Conservation (phyloP, 2,329 filamentous ascomycete genomes). For the Hypoxylon sp. region DNA sequence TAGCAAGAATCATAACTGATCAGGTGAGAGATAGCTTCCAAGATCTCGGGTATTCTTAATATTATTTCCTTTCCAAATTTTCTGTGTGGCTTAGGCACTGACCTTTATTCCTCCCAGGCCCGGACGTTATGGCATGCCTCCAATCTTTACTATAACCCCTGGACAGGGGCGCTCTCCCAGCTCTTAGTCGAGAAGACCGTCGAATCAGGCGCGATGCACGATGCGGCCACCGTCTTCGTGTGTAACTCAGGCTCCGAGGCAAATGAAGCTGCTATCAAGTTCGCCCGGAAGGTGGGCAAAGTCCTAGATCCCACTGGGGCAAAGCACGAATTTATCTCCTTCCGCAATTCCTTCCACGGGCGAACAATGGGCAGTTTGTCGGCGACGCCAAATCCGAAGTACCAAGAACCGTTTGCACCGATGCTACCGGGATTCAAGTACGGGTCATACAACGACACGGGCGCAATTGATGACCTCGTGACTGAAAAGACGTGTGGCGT, state of each 20-base stretch:
- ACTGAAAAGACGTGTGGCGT: constrained; percentile 91
- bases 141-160: constrained; percentile 96
- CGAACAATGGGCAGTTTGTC: constrained; percentile 94
- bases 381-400: constrained; percentile 98
- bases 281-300: constrained; percentile 90
- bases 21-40: constrained; percentile 61
- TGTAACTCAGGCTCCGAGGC: constrained; percentile 97
- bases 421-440: constrained; percentile 95
- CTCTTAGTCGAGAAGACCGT: constrained; percentile 82
- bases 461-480: constrained; percentile 74
- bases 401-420: constrained; percentile 91
- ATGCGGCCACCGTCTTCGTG: constrained; percentile 82
- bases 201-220: constrained; percentile 81
- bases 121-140: constrained; percentile 87
- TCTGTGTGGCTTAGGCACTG: neutral
- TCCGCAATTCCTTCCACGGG: constrained; percentile 92
- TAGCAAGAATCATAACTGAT: constrained; percentile 76
- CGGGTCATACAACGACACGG: constrained; percentile 84
- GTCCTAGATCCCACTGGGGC: constrained; percentile 71
- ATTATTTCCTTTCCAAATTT: no score
- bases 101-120: constrained; percentile 53
- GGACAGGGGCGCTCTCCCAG: constrained; percentile 89
- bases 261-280: constrained; percentile 98
- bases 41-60: neutral
- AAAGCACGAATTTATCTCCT: constrained; percentile 89